phyloP scores from a whole-genome alignment of 371 early-diverging fungal species.

The Agmasoma carcini region DNA sequence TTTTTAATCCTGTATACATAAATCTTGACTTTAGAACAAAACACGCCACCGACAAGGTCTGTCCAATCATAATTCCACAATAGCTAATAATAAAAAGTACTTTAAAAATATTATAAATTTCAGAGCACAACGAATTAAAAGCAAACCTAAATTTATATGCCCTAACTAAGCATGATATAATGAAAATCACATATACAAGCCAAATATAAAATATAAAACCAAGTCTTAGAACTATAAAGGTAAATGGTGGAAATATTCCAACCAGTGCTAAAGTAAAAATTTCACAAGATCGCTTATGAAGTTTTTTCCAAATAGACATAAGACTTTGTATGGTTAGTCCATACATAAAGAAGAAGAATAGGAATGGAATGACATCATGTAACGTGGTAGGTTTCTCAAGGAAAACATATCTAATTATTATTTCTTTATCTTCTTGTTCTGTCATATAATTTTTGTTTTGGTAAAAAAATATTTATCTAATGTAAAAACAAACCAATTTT shows the following conservation, averaged over 20 bases:
- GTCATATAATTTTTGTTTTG: too few species aligned
- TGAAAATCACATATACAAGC: slow-evolving; percentile 25
- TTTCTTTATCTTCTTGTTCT: too few species aligned
- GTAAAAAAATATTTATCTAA: too few species aligned
- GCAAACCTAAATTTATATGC: slow-evolving; percentile 18
- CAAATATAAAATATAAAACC: too few species aligned
- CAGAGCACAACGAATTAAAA: slow-evolving; percentile 4
- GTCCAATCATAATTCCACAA: slow-evolving; percentile 18
- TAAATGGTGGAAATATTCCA: slow-evolving; percentile 37
- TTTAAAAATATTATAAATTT: slow-evolving; percentile 32
- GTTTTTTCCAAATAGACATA: slow-evolving; percentile 39
- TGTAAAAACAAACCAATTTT: too few species aligned
- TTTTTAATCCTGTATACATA: slow-evolving; percentile 2
- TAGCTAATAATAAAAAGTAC: slow-evolving; percentile 32
- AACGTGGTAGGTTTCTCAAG: slow-evolving; percentile 21
- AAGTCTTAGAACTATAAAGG: slow-evolving; percentile 16
- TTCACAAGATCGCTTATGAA: slow-evolving; percentile 28
- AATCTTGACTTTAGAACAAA: slow-evolving; percentile 1
- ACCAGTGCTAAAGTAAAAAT: slow-evolving; percentile 26
- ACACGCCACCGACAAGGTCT: slow-evolving; percentile 1
- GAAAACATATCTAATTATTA: too few species aligned
- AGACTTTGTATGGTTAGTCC: slow-evolving; percentile 42
- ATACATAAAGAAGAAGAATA: slow-evolving; percentile 25
- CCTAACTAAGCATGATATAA: slow-evolving; percentile 23
- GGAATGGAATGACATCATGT: slow-evolving; percentile 20